Base-by-base conservation (phyloP, 106 monocot species). In the Xerophyta viscosa region DNA sequence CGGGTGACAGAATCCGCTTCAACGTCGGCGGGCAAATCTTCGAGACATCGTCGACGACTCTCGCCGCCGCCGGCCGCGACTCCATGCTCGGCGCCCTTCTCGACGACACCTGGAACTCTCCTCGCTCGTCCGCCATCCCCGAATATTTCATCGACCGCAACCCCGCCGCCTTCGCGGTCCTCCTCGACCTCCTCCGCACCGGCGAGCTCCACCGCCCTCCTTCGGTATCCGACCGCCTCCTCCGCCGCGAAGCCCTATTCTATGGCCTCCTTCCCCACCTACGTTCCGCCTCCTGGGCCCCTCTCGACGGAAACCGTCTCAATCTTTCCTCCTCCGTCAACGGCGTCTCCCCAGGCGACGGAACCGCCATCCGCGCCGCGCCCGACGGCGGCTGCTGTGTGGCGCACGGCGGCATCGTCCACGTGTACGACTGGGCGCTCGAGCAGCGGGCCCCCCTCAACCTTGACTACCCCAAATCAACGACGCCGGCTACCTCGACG, bases 311-410 rank as follows among this genome's bases (percentile, higher is more conserved):
- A 37, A 82, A 83, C 50, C 69, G 66, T 29, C 73, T 92, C 42
- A 72, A 48, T 13, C 47, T 71, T 18, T 41, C 67, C 0, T 27
- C 17, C n/a, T 79, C 87, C 6, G 70, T 87, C 27, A 8, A 73
- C 41, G 87, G 87, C 11, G 37, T 37, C 3, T 87, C 92, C 11
- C 87, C 92, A 15, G 92, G 92, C 9, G 87, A 92, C 25, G 87
- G 87, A 27, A 80, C 83, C 13, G 83, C 92, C 44, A 45, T 92
- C 43, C 73, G 87, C 39, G 92, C 92, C 19, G 66, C 61, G 29
- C 92, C 92, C 15, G 87, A 87, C 54, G 92, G 92, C 18, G 92
- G 92, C 4, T 92, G 87, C 74, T 92, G 87, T 69, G 87, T 92
- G 28, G 87, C 92, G 20, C 87, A 92, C 64, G 87, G 92, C 25